Conservation (phyloP, 345 rosid genomes). For the Eutrema japonicum region DNA sequence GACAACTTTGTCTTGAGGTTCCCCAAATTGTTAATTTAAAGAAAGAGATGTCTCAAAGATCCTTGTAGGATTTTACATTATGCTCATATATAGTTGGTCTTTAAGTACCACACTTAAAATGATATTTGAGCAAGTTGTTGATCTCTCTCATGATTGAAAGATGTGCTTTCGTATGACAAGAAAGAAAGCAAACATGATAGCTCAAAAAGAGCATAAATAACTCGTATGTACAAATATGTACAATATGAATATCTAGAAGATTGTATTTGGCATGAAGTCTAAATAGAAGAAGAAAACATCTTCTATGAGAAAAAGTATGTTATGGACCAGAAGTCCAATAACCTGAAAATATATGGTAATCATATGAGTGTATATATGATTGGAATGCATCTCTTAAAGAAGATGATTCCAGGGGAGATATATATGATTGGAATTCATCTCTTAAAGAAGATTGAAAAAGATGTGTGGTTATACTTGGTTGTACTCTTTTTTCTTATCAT, state of each 20-base stretch:
- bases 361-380: background rate
- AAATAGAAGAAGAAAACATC: background rate
- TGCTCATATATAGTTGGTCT: no score
- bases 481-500: no score
- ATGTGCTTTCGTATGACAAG: background rate
- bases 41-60: background rate
- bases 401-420: no score
- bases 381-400: no score
- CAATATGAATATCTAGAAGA: background rate
- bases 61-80: no score
- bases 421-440: no score
- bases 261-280: background rate
- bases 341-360: background rate
- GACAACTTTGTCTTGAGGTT: background rate
- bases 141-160: background rate
- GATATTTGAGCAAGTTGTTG: background rate
- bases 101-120: background rate
- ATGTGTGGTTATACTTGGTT: no score
- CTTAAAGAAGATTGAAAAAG: no score
- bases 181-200: background rate
- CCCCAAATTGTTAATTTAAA: no score
- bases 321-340: background rate
- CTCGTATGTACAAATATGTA: background rate
- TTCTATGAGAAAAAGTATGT: background rate
- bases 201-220: background rate